Percentiles rank a stretch among this genome's conserved stretches.
These are phyloP conservation scores for Penicillium verrucosum DNA, from an alignment of 2,329 filamentous ascomycete species.

Conservation along the genomic window DNA sequence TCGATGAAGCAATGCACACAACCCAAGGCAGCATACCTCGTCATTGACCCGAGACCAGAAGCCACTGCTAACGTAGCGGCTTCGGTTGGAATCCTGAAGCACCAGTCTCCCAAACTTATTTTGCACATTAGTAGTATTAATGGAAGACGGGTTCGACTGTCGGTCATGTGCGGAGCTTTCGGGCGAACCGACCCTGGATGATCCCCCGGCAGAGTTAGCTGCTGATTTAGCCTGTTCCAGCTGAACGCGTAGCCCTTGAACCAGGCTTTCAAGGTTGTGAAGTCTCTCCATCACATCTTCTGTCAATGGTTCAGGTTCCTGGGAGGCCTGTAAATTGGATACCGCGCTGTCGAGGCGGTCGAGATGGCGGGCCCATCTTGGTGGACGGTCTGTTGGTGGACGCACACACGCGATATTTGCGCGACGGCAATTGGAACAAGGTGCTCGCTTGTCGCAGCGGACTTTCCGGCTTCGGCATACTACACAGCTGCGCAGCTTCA, in stretches of 20 bases:
- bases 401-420: conserved; percentile 53
- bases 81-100: conserved; percentile 43
- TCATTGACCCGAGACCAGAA: conserved; percentile 58
- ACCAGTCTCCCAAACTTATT: conserved; percentile 50
- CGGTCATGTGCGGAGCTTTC: conserved; percentile 18
- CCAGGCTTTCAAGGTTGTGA: conserved; percentile 50
- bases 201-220: conserved; percentile 24
- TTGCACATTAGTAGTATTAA: conserved; percentile 27
- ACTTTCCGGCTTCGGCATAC: conserved; percentile 56
- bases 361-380: conserved; percentile 55
- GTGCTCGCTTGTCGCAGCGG: conserved; percentile 55
- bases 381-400: conserved; percentile 50
- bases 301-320: conserved; percentile 27
- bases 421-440: conserved; percentile 56
- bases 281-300: conserved; percentile 50
- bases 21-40: conserved; percentile 43
- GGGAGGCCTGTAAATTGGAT: conserved; percentile 15
- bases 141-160: conserved; percentile 12
- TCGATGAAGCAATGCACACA: conserved; percentile 13
- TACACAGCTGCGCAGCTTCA: conserved; percentile 48
- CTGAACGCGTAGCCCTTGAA: conserved; percentile 50
- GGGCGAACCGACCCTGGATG: conserved; percentile 30
- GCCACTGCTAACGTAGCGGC: conserved; percentile 51
- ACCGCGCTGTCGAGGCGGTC: conserved; percentile 32
- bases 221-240: conserved; percentile 44